phyloP scores from a whole-genome alignment of 176 grass and related monocot genomes.

The Bolboschoenus planiculmis region DNA sequence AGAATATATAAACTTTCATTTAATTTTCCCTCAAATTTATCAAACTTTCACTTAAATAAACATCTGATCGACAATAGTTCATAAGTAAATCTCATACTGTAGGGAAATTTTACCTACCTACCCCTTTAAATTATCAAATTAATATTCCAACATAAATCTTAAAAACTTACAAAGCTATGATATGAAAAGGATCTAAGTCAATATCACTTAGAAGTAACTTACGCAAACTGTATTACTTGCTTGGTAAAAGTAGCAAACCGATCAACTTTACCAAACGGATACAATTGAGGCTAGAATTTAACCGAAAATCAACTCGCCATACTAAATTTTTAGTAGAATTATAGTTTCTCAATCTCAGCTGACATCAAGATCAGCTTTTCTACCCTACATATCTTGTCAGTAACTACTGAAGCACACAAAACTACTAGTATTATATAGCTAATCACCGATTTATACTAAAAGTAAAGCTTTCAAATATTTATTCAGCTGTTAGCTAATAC shows the following conservation, averaged over 20 bases:
- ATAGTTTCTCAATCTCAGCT: not conserved
- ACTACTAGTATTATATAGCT: not conserved
- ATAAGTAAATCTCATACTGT: not conserved
- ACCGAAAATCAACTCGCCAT: not conserved
- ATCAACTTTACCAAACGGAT: slow-evolving; percentile 11
- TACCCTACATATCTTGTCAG: not conserved
- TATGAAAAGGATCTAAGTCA: not conserved
- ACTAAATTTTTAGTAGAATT: not conserved
- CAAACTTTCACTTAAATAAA: too few relatives aligned
- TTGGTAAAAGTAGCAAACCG: not conserved
- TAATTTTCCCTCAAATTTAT: not conserved
- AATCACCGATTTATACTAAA: not conserved
- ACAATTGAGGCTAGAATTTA: not conserved
- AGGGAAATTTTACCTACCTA: slow-evolving; percentile 4
- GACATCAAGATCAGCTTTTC: not conserved
- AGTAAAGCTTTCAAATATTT: not conserved
- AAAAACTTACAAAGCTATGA: not conserved
- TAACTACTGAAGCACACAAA: not conserved
- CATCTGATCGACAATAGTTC: not conserved
- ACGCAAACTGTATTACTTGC: not conserved
- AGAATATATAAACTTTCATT: not conserved
- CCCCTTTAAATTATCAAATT: not conserved
- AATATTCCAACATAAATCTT: not conserved
- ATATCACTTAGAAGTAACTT: not conserved
- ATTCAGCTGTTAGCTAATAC: not conserved